These are phyloP conservation scores for Apiospora koreana DNA, from an alignment of 2,329 filamentous ascomycete species.

Conservation along the genomic window DNA sequence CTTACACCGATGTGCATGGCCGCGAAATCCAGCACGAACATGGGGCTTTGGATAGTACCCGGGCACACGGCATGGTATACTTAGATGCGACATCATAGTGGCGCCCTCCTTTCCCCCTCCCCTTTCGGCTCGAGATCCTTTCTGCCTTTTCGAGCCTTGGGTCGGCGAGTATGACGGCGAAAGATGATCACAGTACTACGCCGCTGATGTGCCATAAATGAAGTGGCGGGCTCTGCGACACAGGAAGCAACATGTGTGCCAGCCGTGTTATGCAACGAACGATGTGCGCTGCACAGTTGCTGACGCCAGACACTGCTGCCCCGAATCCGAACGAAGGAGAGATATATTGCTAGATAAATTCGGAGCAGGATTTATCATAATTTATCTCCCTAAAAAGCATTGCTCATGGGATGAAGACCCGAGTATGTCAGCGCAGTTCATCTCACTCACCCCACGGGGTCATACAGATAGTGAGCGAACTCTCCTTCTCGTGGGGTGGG, in stretches of 20 bases:
- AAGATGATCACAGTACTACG: not conserved
- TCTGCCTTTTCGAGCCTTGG: not conserved
- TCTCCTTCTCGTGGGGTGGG: not conserved
- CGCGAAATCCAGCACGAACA: not conserved
- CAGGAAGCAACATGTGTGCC: not conserved
- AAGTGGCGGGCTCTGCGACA: not conserved
- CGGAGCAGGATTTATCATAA: no score
- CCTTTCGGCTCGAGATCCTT: not conserved
- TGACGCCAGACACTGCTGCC: not conserved
- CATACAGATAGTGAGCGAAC: not conserved
- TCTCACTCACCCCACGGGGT: conserved; percentile 1
- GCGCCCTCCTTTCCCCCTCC: not conserved
- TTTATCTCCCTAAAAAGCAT: not conserved
- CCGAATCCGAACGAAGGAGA: not conserved
- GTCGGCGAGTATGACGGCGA: not conserved
- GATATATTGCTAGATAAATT: not conserved
- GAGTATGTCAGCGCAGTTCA: not conserved
- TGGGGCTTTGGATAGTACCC: not conserved
- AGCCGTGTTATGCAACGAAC: not conserved
- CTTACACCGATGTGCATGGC: not conserved
- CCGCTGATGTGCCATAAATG: not conserved
- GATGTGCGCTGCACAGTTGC: not conserved
- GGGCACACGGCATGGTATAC: not conserved
- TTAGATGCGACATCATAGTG: not conserved
- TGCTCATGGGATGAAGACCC: not conserved